Conservation (phyloP, 139 green algal species). For the Closterium sp. region DNA sequence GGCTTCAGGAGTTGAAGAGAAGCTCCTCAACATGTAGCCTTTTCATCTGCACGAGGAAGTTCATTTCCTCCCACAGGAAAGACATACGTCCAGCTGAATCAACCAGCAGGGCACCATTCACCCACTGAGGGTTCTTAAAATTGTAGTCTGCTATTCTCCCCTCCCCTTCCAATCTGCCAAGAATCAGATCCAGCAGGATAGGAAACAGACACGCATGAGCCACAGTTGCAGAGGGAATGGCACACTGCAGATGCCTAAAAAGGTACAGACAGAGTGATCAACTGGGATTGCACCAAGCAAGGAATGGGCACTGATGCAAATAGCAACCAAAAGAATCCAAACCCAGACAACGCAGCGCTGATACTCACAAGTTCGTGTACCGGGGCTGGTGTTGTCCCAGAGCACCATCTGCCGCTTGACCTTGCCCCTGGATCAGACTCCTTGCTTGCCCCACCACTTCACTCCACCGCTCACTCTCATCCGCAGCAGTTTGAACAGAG, state of each 20-base stretch:
- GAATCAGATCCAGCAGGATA: background rate
- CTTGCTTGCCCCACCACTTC: background rate
- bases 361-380: background rate
- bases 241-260: too few relatives aligned
- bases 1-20: background rate
- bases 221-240: background rate
- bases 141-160: slow-evolving; percentile 39
- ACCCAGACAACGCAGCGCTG: too few relatives aligned
- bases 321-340: too few relatives aligned
- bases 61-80: slow-evolving; percentile 42
- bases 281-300: too few relatives aligned
- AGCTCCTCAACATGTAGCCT: background rate
- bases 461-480: background rate
- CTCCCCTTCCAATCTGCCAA: slow-evolving; percentile 35
- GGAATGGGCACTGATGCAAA: too few relatives aligned
- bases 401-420: background rate
- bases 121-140: slow-evolving; percentile 29
- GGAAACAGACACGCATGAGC: background rate
- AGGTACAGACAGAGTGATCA: too few relatives aligned
- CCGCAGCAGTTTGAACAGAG: background rate
- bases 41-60: slow-evolving; percentile 13
- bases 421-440: background rate
- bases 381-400: background rate
- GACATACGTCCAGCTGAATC: slow-evolving; percentile 12
- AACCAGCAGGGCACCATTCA: slow-evolving; percentile 28